Base-by-base conservation (phyloP, 768 basidiomycete genomes). In the Candolleomyces aberdarensis region DNA sequence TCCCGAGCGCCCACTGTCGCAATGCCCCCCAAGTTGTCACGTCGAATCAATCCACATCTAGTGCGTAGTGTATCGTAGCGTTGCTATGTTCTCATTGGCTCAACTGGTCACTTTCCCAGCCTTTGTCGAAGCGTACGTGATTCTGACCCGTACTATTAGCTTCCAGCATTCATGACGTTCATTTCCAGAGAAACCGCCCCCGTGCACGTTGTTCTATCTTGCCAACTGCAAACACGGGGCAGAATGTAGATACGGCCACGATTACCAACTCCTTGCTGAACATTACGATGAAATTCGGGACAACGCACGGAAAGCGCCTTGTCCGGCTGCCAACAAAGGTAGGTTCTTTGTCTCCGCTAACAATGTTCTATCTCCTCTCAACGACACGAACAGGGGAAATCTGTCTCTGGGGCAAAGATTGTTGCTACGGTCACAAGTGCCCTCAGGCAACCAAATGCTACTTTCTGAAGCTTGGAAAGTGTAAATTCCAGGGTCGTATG, bases 141-240 rank as follows among this genome's bases (percentile, higher is more conserved):
- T 44, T 48, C 43, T 13, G 20, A 41, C 19, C 22, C 29, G 20
- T 29, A 15, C 10, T 6, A 44, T 22, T 13, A 46, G 5, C n/a
- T 26, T 15, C n/a, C 13, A 31, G 19, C 14, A 55, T 32, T 60
- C 29, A 19, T n/a, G 22, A 6, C 43, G 26, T 44, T 40, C 14
- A 47, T 58, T 40, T 64, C 36, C 66, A 85, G 86, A 87, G 66
- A 83, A 75, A 66, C 86, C 87, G 1, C 81, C 87, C 22, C 86
- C 87, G 15, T 88, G 87, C 68, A 87, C 85, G 17, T 71, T 86
- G 54, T 87, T 84, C 71, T 88, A 87, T 68, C 75, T 88, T 29
- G 78, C 83, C 32, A 78, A 75, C 51, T 88, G 87, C 75, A 84
- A 85, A 67, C 80, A 81, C 58, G 85, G 83, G 15, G 67, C 73